Base-by-base conservation (phyloP, 805 yeast species). In the Sugiyamaella floridensis region DNA sequence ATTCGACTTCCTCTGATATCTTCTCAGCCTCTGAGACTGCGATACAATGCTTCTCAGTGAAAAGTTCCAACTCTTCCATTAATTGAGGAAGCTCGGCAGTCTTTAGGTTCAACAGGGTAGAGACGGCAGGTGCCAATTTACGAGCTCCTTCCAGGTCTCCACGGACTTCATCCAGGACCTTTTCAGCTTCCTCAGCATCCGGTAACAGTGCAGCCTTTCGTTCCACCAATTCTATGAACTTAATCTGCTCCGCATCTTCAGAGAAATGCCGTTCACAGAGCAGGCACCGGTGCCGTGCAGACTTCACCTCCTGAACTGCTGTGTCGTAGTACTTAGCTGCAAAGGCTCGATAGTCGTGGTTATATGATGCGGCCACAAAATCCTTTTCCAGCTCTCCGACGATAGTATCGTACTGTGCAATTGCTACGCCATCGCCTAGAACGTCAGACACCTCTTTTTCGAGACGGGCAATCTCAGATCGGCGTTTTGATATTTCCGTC, bases 261-360 rank as follows among this genome's bases (percentile, higher is more conserved):
- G 77, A 77, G 67, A 89, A 86, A 11, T 76, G 72, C 48, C 95
- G 74, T 16, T 79, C 78, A 66, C 98, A 92, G 44, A 90, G 70
- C 43, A 83, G 70, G 67, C 97, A 92, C 10, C 81, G 75, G 8
- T 77, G 50, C 3, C 64, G 61, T 26, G 28, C 50, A 14, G 50
- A 19, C 40, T 79, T 69, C 0, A 95, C 93, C 42, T 77, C 66
- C 29, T 79, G 77, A 10, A 86, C 67, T 0, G 97, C 97, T 44
- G 79, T 79, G 19, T 74, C 67, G 61, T 86, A 89, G 67, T 84
- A 89, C 43, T 79, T 79, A 22, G 80, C 71, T 0, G 90, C 83
- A 1, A 89, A 86, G 44, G 80, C 81, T 29, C 77, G 78, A 58
- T 86, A 81, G 62, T 87, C 87, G 32, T 80, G 64, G 51, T 85